Base-by-base conservation (phyloP, 768 basidiomycete genomes). In the Boletellus ananas region DNA sequence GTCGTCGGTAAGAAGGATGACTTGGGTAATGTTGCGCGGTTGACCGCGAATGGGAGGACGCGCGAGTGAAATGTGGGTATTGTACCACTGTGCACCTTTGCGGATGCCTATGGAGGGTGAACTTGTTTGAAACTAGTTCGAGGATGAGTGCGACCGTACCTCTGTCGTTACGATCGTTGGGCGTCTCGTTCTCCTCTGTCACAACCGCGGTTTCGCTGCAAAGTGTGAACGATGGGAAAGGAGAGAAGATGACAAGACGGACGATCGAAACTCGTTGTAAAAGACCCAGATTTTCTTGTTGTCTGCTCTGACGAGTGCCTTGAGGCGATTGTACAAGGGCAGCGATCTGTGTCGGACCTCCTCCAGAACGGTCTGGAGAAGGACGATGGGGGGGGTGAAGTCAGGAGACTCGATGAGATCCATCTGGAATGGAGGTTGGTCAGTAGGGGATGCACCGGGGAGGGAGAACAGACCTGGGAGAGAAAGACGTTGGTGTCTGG, bases 401-500 rank as follows among this genome's bases (percentile, higher is more conserved):
- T 83, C 72, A 2, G 78, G 71, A 0, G 88, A 90, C 66, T 93
- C 89, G 34, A 98, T 74, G 45, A 98, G 76, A 69, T 99, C 96
- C 89, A 98, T 97, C 90, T 96, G 58, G 13, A 49, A 18, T 20
- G 45, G 16, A 21, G 5, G 6, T 43, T 18, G 21, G 59, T 51
- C 9, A 55, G 43, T 40, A 49, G 13, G 13, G 35, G 34, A 40
- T 34, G 14, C 8, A 14, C 11, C 10, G 6, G 21, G 14, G 5
- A 9, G 17, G 49, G 14, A 0, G 2, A 21, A 49, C 44, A 14
- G 11, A 67, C 92, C 76, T 97, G 94, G 14, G 90, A 80, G 12
- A 99, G 75, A 61, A 96, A 91, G 14, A 96, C 82, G 69, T 99
- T 99, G 16, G 95, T 98, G 64, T 99, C 95, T 5, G 94, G 90